These are phyloP conservation scores for Conticribra weissflogii DNA, from an alignment of 108 stramenopile species.

Conservation along the genomic window DNA sequence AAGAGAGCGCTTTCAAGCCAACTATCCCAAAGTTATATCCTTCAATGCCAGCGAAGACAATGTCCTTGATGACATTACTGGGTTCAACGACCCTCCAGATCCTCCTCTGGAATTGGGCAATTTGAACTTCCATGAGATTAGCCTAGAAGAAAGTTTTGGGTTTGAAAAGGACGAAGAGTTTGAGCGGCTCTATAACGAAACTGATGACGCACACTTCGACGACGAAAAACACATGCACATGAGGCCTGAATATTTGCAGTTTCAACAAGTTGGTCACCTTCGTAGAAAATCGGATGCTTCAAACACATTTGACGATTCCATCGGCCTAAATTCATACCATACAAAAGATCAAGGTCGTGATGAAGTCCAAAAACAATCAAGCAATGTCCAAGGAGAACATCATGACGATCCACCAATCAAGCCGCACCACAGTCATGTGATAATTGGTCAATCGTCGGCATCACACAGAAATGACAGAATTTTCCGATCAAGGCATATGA, in stretches of 20 bases:
- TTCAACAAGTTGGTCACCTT: not conserved
- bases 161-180: slow-evolving; percentile 5
- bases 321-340: not conserved
- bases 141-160: slow-evolving; percentile 11
- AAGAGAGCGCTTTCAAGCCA: not conserved
- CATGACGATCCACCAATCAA: too few relatives aligned
- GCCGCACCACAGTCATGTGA: too few relatives aligned
- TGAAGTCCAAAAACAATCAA: not conserved
- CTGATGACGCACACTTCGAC: not conserved
- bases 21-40: not conserved
- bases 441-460: too few relatives aligned
- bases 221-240: not conserved
- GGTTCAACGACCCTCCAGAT: not conserved
- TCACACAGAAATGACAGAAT: not conserved
- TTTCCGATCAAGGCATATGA: not conserved
- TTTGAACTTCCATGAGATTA: not conserved
- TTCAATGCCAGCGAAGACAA: not conserved
- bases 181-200: not conserved
- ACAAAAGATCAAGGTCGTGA: not conserved
- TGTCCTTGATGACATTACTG: not conserved
- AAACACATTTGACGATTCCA: not conserved
- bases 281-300: not conserved
- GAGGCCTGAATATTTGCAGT: not conserved
- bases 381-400: too few relatives aligned
- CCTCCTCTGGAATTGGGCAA: slow-evolving; percentile 2